Evolutionary conservation across 2,329 filamentous ascomycete genomes (phyloP), one percentile per base, ranked within the genome.

Genomic region (Nemania sp.): DNA sequence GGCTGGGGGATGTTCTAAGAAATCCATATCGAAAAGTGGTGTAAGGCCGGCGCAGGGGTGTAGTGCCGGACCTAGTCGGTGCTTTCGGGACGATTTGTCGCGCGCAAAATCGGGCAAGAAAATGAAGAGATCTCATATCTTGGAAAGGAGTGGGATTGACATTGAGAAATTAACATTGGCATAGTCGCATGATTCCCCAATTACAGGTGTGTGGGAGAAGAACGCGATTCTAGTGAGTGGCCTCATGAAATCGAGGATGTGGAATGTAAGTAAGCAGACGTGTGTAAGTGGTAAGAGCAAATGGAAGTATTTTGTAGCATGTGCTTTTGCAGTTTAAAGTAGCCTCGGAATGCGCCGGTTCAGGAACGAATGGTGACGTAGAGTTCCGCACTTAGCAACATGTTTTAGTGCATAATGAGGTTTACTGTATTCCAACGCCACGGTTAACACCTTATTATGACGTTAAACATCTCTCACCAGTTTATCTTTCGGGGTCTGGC

Each of bases 91-190:
- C 69, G 71, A 68, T 75, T 76, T 58, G 77, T 78, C 78, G 84
- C 73, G 81, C 77, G 77, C 80, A 84, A 70, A 82, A 77, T 73
- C 83, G 82, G 79, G 83, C 79, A 49, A 84, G 70, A 64, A 79
- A 72, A 57, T 51, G 78, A 72, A 77, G 79, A 75, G 79, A 74
- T 76, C 82, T 85, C 85, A 87, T 87, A 70, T 79, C 81, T 80
- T 72, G 49, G 51, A 29, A 59, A 29, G 58, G 15, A 51, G 24
- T 57, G 47, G 64, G 29, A 45, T 73, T 22, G 45, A 15, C 47
- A 45, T 58, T 38, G 53, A 45, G 18, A 38, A 49, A 66, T 58
- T 69, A 54, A 63, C 58, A 64, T 68, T 29, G 32, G 29, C 29
- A 66, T 66, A 53, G 60, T 66, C 52, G 64, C 65, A 47, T n/a